These are phyloP conservation scores for Quillaja saponaria DNA, from an alignment of 306 rosid genomes.

Conservation along the genomic window DNA sequence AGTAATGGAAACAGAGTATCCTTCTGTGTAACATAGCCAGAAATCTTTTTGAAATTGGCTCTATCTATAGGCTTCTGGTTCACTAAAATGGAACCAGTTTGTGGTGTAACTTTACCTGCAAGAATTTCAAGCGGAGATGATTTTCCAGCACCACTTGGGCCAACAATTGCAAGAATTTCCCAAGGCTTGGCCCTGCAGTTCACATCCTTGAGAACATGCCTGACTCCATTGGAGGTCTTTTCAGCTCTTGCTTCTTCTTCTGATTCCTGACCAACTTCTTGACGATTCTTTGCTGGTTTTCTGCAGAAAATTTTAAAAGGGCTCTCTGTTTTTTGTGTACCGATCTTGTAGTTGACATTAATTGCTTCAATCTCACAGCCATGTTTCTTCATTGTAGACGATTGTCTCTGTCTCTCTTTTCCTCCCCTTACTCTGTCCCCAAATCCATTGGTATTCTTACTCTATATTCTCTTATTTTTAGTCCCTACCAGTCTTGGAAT, in stretches of 20 bases:
- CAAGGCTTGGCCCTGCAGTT: slow-evolving; percentile 62
- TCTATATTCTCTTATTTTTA: slow-evolving; percentile 32
- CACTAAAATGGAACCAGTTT: slow-evolving; percentile 59
- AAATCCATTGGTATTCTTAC: slow-evolving; percentile 34
- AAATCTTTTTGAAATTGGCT: slow-evolving; percentile 67
- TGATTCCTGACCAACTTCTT: slow-evolving; percentile 32
- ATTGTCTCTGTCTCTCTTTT: slow-evolving; percentile 13
- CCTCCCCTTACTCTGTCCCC: slow-evolving; percentile 30
- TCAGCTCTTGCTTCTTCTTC: slow-evolving; percentile 37
- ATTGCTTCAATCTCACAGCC: slow-evolving; percentile 85
- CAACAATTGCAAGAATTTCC: slow-evolving; percentile 89
- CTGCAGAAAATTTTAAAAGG: slow-evolving; percentile 54
- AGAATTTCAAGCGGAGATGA: slow-evolving; percentile 82
- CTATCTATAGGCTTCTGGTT: slow-evolving; percentile 59
- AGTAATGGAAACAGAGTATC: slow-evolving; percentile 79
- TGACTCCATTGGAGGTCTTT: slow-evolving; percentile 34
- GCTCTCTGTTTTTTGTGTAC: slow-evolving; percentile 41
- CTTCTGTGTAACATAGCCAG: slow-evolving; percentile 86
- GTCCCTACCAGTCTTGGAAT: too few species aligned
- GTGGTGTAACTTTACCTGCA: slow-evolving; percentile 69
- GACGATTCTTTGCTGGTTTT: slow-evolving; percentile 27
- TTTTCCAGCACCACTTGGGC: slow-evolving; percentile 96
- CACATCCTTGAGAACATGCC: slow-evolving; percentile 65
- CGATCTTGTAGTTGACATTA: slow-evolving; percentile 64
- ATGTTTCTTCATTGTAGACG: slow-evolving; percentile 61